A percentile compares a stretch with the other conserved stretches of the same genome.
Evolutionary conservation across 495 filamentous ascomycete species (phyloP).

Genomic region (Mytilinidion resinicola): DNA sequence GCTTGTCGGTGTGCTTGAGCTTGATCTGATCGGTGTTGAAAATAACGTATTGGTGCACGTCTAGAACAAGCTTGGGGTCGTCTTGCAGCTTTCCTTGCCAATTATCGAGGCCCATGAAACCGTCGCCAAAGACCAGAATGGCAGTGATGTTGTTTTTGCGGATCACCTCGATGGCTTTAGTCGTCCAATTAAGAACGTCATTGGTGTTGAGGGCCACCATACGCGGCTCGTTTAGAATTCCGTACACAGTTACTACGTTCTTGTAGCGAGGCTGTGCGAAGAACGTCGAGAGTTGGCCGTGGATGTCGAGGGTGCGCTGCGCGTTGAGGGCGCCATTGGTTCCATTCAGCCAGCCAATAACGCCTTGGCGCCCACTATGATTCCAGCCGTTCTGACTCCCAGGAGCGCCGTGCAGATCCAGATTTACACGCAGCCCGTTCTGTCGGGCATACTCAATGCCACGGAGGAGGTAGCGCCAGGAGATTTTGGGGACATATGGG

Average conservation of each 20-base stretch:
- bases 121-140: conserved; percentile 60
- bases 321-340: conserved; percentile 39
- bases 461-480: conserved; percentile 91
- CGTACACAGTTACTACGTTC: conserved; percentile 41
- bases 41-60: conserved; percentile 77
- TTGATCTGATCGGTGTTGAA: conserved; percentile 56
- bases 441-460: conserved; percentile 91
- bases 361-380: conserved; percentile 62
- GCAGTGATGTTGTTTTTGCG: conserved; percentile 40
- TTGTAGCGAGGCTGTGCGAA: conserved; percentile 41
- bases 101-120: conserved; percentile 53
- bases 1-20: conserved; percentile 56
- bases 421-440: conserved; percentile 86
- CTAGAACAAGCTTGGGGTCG: conserved; percentile 56
- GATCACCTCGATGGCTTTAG: conserved; percentile 32
- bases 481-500: conserved; percentile 77
- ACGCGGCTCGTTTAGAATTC: conserved; percentile 40
- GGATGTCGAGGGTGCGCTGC: conserved; percentile 38
- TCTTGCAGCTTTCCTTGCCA: conserved; percentile 40
- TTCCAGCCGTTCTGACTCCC: conserved; percentile 81
- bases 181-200: conserved; percentile 34
- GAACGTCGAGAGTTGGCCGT: conserved; percentile 38
- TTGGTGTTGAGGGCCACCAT: conserved; percentile 41
- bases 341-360: conserved; percentile 47
- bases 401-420: conserved; percentile 82